Evolutionary conservation across 441 rosid species (phyloP), one percentile per base, ranked within the genome.

Genomic region (Gossypium schwendimanii): DNA sequence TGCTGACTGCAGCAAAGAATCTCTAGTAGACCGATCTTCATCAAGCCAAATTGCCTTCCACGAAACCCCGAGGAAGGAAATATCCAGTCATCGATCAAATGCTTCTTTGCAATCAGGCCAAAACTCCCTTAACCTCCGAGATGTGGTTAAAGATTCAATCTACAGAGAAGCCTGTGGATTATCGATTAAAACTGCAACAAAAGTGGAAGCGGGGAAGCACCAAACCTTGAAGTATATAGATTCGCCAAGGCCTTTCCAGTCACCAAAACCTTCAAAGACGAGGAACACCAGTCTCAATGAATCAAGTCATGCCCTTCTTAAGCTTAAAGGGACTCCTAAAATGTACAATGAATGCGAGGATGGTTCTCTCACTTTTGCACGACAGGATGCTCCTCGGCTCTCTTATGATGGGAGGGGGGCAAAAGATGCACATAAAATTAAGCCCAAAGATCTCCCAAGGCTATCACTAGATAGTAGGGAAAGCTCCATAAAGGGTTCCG

Each of bases 381-480:
- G 80, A 24, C 89, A 75, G 79, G 97, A 91, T 73, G 79, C 88
- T 71, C 91, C 88, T 41, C 86, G 98, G 64, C 84, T 87, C 84
- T 96, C 99, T 76, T 93, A 84, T 70, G 99, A 96, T 73, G 98
- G 91, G 77, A 82, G 88, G 74, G 92, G 86, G 70, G 76, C 87
- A 17, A 74, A 88, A 63, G 87, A 87, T 54, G 65, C 83, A 24
- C 63, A 71, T 59, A 90, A 86, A 78, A 20, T 80, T 12, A 91
- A 89, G 91, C 76, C 89, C 70, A 91, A 87, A 74, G 98, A 91
- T 80, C 84, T 85, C 17, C 99, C 97, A 0, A 88, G 99, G 83
- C 82, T 93, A 73, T 93, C 99, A 24, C 71, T 96, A 75, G 98
- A 93, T 84, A 91, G 99, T 77, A 90, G 87, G 83, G 86, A 81